phyloP scores from a whole-genome alignment of 371 early-diverging fungal species.

The Blastocladiella emersonii region DNA sequence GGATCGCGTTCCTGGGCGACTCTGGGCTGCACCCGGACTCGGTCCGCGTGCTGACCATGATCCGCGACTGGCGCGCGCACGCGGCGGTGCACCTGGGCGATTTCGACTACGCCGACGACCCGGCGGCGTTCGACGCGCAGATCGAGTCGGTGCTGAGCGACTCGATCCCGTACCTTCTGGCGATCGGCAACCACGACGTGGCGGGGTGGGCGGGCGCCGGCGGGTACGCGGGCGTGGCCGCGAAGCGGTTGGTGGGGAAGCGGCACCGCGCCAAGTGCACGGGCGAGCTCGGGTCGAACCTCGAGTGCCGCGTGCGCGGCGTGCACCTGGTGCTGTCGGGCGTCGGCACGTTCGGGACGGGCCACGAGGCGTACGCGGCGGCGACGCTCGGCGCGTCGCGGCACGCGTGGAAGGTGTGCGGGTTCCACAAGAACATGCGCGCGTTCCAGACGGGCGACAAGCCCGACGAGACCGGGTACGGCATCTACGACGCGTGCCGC shows the following conservation, averaged over 20 bases:
- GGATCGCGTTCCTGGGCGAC: slow-evolving; percentile 20
- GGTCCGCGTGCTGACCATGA: slow-evolving; percentile 13
- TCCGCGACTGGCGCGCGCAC: slow-evolving; percentile 14
- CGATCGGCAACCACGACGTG: slow-evolving; percentile 26
- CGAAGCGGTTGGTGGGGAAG: slow-evolving; percentile 5
- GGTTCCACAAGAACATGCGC: slow-evolving; percentile 28
- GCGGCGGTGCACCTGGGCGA: slow-evolving; percentile 13
- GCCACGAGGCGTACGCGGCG: slow-evolving; percentile 17
- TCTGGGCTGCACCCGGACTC: slow-evolving; percentile 17
- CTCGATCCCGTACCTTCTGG: slow-evolving; percentile 15
- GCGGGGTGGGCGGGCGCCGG: slow-evolving; percentile 13
- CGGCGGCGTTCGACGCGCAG: slow-evolving; percentile 12
- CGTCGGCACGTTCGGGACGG: slow-evolving; percentile 20
- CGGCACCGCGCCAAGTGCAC: slow-evolving; percentile 10
- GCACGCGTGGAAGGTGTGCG: slow-evolving; percentile 21
- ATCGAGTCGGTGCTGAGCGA: slow-evolving; percentile 8
- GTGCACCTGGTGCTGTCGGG: slow-evolving; percentile 22
- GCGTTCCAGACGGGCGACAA: slow-evolving; percentile 24
- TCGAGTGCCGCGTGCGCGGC: slow-evolving; percentile 16
- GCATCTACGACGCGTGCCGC: slow-evolving; percentile 20
- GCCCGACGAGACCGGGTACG: slow-evolving; percentile 24
- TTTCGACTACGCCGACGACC: slow-evolving; percentile 17
- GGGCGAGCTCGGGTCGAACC: slow-evolving; percentile 23
- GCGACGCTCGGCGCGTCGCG: slow-evolving; percentile 7
- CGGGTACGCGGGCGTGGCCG: slow-evolving; percentile 17